Conservation (phyloP, 2,329 filamentous ascomycete species). For the Monilinia laxa region DNA sequence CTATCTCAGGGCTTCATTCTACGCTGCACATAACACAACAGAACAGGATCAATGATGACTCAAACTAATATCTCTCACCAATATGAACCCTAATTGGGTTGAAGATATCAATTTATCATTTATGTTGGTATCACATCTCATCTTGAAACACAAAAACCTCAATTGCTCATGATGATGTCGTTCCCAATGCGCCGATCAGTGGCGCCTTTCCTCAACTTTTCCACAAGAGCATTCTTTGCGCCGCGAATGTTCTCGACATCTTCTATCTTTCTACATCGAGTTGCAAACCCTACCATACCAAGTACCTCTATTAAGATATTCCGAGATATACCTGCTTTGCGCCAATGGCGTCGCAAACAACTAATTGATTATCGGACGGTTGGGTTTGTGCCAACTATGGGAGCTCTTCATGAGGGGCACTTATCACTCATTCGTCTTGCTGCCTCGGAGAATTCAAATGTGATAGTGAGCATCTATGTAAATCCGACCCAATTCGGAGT, state of each 20-base stretch:
- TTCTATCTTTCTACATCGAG: conserved; percentile 25
- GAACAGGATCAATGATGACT: conserved; percentile 31
- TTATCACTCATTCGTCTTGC: conserved; percentile 81
- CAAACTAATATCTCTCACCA: conserved; percentile 23
- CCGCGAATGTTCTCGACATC: conserved; percentile 28
- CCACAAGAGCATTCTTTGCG: conserved; percentile 14
- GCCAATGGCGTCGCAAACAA: conserved; percentile 66
- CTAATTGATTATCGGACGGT: conserved; percentile 68
- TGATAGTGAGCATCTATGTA: conserved; percentile 90
- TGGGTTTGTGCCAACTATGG: conserved; percentile 95
- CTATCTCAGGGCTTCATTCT: conserved; percentile 35
- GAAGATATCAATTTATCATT: not conserved
- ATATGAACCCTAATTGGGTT: conserved; percentile 36
- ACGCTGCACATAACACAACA: conserved; percentile 39
- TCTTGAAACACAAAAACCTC: not conserved
- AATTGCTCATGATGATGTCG: conserved; percentile 9
- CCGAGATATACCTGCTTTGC: conserved; percentile 70
- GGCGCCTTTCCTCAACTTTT: conserved; percentile 15
- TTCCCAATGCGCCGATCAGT: not conserved
- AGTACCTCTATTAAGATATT: conserved; percentile 67
- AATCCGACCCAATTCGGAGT: conserved; percentile 96
- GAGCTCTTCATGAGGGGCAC: conserved; percentile 91
- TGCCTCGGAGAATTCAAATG: conserved; percentile 77
- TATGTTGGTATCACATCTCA: not conserved
- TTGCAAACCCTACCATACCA: conserved; percentile 45